Percentiles rank a stretch among this genome's conserved stretches.
Conservation (phyloP, 2,329 filamentous ascomycete genomes). For the Colletotrichum melonis region DNA sequence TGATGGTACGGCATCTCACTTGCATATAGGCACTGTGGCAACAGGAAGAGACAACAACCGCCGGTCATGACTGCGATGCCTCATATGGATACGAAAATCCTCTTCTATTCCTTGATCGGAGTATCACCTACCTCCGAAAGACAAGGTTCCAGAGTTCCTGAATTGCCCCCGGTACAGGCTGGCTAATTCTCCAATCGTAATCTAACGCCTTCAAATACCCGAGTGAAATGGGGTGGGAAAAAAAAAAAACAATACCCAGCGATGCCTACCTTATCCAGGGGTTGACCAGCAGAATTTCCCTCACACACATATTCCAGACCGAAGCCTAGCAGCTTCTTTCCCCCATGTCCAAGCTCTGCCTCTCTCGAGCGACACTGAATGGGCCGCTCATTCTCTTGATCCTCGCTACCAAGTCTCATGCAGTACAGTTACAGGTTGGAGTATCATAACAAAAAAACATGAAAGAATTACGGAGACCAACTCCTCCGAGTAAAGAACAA, state of each 20-base stretch:
- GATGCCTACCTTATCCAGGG: slow-evolving; percentile 10
- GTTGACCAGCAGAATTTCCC: slow-evolving; percentile 22
- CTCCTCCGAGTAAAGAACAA: slow-evolving; percentile 3
- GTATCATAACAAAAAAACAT: slow-evolving; percentile 25
- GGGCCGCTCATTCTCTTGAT: background rate
- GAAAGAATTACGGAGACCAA: background rate
- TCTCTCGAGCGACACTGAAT: background rate
- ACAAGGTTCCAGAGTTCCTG: background rate
- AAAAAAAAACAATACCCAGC: background rate
- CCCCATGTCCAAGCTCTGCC: background rate
- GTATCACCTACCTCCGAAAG: background rate
- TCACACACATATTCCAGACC: background rate
- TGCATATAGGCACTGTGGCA: background rate
- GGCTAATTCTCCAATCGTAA: slow-evolving; percentile 11
- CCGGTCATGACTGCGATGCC: background rate
- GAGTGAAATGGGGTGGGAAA: background rate
- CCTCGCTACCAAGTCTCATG: slow-evolving; percentile 7
- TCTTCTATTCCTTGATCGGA: background rate
- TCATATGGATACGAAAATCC: background rate
- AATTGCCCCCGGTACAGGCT: background rate
- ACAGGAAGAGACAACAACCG: background rate
- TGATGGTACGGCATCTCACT: background rate
- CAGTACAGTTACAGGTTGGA: slow-evolving; percentile 24
- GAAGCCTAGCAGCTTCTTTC: slow-evolving; percentile 4
- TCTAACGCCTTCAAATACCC: slow-evolving; percentile 12